These are phyloP conservation scores for Guadua angustifolia DNA, from an alignment of 176 grass and related monocot genomes.

Conservation along the genomic window DNA sequence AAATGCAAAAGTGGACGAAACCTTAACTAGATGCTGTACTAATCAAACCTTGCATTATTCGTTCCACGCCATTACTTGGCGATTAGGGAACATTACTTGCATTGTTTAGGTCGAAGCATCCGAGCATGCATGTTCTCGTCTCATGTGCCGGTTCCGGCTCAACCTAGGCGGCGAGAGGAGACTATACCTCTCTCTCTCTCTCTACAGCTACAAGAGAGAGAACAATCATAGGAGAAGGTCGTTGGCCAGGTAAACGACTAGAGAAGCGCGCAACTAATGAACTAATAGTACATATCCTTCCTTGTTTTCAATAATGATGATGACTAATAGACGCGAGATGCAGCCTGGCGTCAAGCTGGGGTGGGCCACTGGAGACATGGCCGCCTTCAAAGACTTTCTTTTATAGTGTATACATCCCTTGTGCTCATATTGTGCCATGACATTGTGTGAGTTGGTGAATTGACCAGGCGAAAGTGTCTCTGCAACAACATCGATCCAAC, in stretches of 20 bases:
- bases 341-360: slow-evolving; percentile 31
- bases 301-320: background rate
- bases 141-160: background rate
- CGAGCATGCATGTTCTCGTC: slow-evolving; percentile 4
- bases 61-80: background rate
- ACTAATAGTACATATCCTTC: too few species aligned
- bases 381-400: background rate
- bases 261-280: background rate
- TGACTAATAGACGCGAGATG: background rate
- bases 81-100: background rate
- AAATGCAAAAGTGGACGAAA: too few species aligned
- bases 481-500: background rate
- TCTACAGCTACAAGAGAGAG: too few species aligned
- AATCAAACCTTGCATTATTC: slow-evolving; percentile 6
- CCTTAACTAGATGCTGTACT: background rate
- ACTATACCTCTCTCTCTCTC: too few species aligned
- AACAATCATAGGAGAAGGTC: background rate
- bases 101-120: background rate
- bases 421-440: background rate
- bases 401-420: background rate
- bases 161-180: too few species aligned
- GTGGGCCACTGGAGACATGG: background rate
- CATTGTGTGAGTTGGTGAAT: background rate
- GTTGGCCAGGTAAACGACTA: slow-evolving; percentile 20
- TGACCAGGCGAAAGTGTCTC: background rate